Base-by-base conservation (phyloP, 345 rosid genomes). In the Hibiscus mutabilis region DNA sequence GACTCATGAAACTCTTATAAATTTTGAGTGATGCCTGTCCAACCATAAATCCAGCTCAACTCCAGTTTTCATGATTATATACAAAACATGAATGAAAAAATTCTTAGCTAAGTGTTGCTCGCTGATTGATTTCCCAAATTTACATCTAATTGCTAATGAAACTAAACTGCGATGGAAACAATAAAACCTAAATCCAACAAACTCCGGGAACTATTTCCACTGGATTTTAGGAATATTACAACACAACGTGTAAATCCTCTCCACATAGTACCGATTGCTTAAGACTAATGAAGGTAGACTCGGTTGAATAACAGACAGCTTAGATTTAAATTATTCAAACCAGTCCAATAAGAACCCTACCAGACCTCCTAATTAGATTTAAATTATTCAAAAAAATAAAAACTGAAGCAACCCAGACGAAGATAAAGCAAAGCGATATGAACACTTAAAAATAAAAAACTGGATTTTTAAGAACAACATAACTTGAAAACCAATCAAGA, bases 341-440 rank as follows among this genome's bases (percentile, higher is more conserved):
- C 63, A 21, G 53, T 25, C 15, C 22, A 70, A 58, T 21, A 14
- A 6, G 53, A 42, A 65, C 52, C 53, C 6, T 5, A 46, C 22
- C 19, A 16, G 15, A 27, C 40, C 21, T 24, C 25, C 70, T 29
- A 44, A 27, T 47, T 25, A 14, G 22, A 66, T 47, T 47, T 15
- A 47, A 66, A 47, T 66, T 27, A 47, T 66, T 44, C 55, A 22
- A 22, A 19, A 2, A 18, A n/a, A 44, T 25, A 13, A 67, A 27
- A 49, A 27, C 7, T 49, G 24, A 70, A 57, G 64, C 73, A 70
- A 40, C 53, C 65, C 73, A 22, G 51, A 69, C 33, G 60, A 69
- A 69, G 72, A 69, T 53, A 12, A 33, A 51, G 19, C 60, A 49
- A 5, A 29, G 4, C 18, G 57, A 51, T 47, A 35, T 66, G 40